Base-by-base conservation (phyloP, 495 filamentous ascomycete species). In the Aspergillus cristatus region DNA sequence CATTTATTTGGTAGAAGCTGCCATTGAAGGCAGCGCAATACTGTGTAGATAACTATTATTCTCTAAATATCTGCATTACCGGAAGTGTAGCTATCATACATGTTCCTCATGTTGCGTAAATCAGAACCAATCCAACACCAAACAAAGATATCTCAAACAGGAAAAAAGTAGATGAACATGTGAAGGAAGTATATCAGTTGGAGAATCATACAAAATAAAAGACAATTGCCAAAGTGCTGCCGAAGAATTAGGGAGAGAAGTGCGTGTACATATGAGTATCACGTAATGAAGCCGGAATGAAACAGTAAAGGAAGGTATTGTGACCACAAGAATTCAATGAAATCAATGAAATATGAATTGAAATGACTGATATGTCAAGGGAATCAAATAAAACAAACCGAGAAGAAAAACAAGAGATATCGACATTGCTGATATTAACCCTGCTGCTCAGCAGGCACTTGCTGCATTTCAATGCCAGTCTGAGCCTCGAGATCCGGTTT, bases 401-500 rank as follows among this genome's bases (percentile, higher is more conserved):
- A 33, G 16, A 31, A 43, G 33, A 37, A 32, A 46, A 32, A 18
- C 16, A 34, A 32, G 39, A 15, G 25, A 35, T 32, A 17, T 6
- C 11, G 13, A 22, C n/a, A 20, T 18, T 14, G 8, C 32, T 28
- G 28, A 18, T 13, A 35, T 39, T 41, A 37, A 47, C 13, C 28
- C 35, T 35, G 42, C 32, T 52, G 43, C 32, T 36, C 39, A 13
- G 54, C 38, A 41, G 60, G 53, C 33, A 80, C 69, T 41, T 60
- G 48, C 41, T 77, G 71, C 75, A 82, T 73, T 52, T 82, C 78
- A 51, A 82, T 69, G 7, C 63, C 74, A 32, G 58, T 55, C 43
- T 74, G 71, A 43, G 70, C 61, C 45, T 76, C 73, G 30, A 68
- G 51, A 41, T 71, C 62, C 7, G 62, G 60, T 18, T 70, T 65